Percentiles rank a stretch among this genome's conserved stretches.
These are phyloP conservation scores for Chondrus crispus DNA, from an alignment of 23 red algal species.

Conservation along the genomic window DNA sequence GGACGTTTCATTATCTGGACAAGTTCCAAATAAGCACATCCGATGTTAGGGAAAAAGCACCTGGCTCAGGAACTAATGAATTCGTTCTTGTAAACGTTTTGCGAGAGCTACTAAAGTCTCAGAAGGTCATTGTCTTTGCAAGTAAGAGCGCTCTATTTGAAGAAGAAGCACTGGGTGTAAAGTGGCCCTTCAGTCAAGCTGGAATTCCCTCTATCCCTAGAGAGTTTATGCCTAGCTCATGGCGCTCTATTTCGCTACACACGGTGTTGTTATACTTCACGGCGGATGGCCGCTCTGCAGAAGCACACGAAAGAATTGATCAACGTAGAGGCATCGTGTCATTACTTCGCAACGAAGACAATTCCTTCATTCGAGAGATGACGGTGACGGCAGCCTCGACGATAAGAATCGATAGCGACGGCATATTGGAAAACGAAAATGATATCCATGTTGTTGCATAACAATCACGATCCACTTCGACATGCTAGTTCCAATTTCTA, in stretches of 20 bases:
- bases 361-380: not conserved
- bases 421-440: no score
- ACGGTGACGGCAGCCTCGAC: not conserved
- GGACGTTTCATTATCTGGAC: constrained; percentile 52
- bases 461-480: no score
- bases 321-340: constrained; percentile 1
- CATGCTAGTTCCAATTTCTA: no score
- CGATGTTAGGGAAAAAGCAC: not conserved
- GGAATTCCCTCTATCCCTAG: constrained; percentile 22
- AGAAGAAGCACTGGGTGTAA: not conserved
- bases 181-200: constrained; percentile 35
- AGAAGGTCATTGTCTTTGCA: constrained; percentile 23
- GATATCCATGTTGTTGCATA: no score
- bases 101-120: not conserved
- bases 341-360: not conserved
- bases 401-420: not conserved
- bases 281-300: not conserved
- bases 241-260: constrained; percentile 14
- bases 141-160: constrained; percentile 43
- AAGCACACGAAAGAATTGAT: not conserved
- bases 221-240: constrained; percentile 54
- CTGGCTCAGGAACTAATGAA: not conserved
- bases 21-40: not conserved
- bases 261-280: constrained; percentile 21
- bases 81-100: constrained; percentile 27